phyloP scores from a whole-genome alignment of 805 yeast species.

The Candida tammaniensis region DNA sequence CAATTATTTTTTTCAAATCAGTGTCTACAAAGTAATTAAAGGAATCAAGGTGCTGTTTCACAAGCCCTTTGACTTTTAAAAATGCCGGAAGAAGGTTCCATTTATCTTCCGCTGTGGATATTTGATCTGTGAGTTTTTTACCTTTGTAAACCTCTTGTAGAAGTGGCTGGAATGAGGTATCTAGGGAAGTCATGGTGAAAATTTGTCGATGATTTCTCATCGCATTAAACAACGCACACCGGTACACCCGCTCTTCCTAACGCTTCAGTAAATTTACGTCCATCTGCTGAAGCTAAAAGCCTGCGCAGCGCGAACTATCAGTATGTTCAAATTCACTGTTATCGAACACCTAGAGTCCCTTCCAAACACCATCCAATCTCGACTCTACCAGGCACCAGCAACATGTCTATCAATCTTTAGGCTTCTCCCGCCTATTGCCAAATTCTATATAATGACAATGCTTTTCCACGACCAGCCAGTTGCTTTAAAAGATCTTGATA shows the following conservation, averaged over 20 bases:
- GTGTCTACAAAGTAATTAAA: slow-evolving; percentile 93
- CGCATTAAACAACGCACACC: too few species aligned
- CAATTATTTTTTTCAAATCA: slow-evolving; percentile 87
- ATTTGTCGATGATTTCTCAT: background rate
- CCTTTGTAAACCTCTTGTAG: slow-evolving; percentile 84
- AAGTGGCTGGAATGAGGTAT: slow-evolving; percentile 71
- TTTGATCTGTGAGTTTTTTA: slow-evolving; percentile 79
- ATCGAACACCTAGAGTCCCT: slow-evolving; percentile 87
- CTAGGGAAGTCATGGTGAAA: too few species aligned
- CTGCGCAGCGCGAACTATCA: too few species aligned
- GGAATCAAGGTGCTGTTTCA: slow-evolving; percentile 97
- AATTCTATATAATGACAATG: slow-evolving; percentile 83
- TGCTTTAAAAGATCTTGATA: slow-evolving; percentile 62
- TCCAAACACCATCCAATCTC: slow-evolving; percentile 80
- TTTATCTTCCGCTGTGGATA: slow-evolving; percentile 89
- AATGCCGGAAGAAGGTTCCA: slow-evolving; percentile 98
- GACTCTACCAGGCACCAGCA: slow-evolving; percentile 81
- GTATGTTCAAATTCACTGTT: slow-evolving; percentile 48
- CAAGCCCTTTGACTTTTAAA: slow-evolving; percentile 90
- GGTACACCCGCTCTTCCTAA: too few species aligned
- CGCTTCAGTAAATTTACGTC: too few species aligned
- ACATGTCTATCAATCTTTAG: slow-evolving; percentile 93
- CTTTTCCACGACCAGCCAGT: slow-evolving; percentile 77
- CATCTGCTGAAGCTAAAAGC: too few species aligned
- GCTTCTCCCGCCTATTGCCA: slow-evolving; percentile 83